A percentile compares a stretch with the other conserved stretches of the same genome.
These are phyloP conservation scores for Primulina eburnea DNA, from an alignment of 257 asterid genomes.

Conservation along the genomic window DNA sequence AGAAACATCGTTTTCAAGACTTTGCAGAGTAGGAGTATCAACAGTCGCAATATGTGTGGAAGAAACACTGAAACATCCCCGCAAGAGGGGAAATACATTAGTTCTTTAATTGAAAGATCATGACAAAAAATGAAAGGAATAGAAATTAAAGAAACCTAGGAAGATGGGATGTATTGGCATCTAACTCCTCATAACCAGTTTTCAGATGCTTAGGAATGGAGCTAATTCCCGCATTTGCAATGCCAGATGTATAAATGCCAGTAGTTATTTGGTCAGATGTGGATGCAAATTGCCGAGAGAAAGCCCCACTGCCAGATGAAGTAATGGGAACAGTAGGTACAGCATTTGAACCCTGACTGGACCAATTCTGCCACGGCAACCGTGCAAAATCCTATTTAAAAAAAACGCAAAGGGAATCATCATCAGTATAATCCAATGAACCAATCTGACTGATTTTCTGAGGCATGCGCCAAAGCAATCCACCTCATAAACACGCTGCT, in stretches of 20 bases:
- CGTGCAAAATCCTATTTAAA: constrained; percentile 85
- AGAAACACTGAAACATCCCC: constrained; percentile 50
- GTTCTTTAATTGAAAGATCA: neutral
- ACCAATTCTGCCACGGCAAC: constrained; percentile 86
- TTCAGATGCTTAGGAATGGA: constrained; percentile 59
- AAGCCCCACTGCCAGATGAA: constrained; percentile 49
- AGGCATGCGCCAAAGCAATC: constrained; percentile 21
- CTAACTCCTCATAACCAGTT: constrained; percentile 54
- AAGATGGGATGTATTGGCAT: constrained; percentile 48
- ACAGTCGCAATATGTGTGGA: constrained; percentile 49
- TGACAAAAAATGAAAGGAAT: neutral
- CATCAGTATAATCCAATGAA: constrained; percentile 21
- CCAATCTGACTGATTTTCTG: constrained; percentile 9
- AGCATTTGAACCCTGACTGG: constrained; percentile 70
- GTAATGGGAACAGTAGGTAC: constrained; percentile 66
- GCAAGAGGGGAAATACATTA: constrained; percentile 13
- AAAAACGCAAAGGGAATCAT: neutral
- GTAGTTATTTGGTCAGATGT: constrained; percentile 57
- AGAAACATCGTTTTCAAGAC: constrained; percentile 51
- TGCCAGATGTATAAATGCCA: constrained; percentile 53
- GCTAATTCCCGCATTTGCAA: constrained; percentile 50
- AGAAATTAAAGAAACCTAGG: constrained; percentile 47
- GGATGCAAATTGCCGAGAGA: constrained; percentile 53
- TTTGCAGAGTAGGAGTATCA: constrained; percentile 47
- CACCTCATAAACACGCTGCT: constrained; percentile 98